Conservation (phyloP, 306 rosid species). For the Prunus dulcis region DNA sequence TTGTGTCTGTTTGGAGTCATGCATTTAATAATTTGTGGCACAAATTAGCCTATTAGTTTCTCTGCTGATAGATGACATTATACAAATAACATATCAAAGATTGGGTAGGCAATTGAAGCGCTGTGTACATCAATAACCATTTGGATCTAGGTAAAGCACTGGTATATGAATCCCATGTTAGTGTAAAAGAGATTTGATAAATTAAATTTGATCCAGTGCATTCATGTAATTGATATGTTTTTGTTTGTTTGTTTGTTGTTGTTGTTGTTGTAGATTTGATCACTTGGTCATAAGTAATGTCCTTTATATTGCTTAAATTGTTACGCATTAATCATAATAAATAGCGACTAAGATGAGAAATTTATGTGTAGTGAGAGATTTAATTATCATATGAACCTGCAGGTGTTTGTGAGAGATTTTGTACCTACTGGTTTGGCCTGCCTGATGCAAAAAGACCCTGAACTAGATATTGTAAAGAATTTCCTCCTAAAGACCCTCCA, state of each 20-base stretch:
- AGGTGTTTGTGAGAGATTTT: slow-evolving; percentile 36
- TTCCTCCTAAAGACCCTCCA: slow-evolving; percentile 32
- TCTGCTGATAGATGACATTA: not conserved
- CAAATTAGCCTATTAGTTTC: not conserved
- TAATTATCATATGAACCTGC: not conserved
- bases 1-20: not conserved
- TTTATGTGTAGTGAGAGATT: not conserved
- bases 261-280: too few relatives aligned
- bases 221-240: too few relatives aligned
- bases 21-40: not conserved
- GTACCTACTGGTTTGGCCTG: slow-evolving; percentile 30
- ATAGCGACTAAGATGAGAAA: not conserved
- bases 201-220: too few relatives aligned
- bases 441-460: slow-evolving; percentile 18
- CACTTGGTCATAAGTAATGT: too few relatives aligned
- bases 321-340: not conserved
- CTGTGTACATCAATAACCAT: too few relatives aligned
- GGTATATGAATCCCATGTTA: too few relatives aligned
- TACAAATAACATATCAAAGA: too few relatives aligned
- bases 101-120: too few relatives aligned
- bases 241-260: too few relatives aligned
- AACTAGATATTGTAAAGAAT: slow-evolving; percentile 26
- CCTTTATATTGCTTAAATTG: not conserved
- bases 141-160: too few relatives aligned
- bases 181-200: too few relatives aligned